Evolutionary conservation across 2,329 filamentous ascomycete species (phyloP), one percentile per base, ranked within the genome.

Genomic region (Alternaria solani): DNA sequence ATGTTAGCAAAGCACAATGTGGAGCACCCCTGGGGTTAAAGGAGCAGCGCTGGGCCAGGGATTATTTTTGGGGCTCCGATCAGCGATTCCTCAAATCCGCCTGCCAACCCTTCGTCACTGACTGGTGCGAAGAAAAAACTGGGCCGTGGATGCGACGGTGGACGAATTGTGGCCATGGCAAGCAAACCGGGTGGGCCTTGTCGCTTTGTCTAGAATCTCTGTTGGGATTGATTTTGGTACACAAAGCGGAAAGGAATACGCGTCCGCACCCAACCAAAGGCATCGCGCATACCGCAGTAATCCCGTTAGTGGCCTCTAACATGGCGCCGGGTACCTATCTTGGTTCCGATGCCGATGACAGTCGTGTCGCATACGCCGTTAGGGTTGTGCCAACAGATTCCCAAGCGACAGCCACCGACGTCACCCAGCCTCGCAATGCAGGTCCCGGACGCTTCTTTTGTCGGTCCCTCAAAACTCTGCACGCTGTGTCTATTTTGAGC

Each of bases 31-130:
- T 43, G 61, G 67, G 54, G 60, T 62, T 63, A 68, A 59, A 64
- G 57, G 57, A 65, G 62, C 48, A 47, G 43, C 32, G 51, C 32
- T 46, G 54, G 32, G 55, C 49, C 54, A 56, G 53, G 59, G 59
- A 62, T 54, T 64, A 66, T 63, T 57, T 68, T 66, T 65, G 59
- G 66, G 59, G 62, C 59, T 53, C 57, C 67, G 69, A 70, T 68
- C 66, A 62, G 39, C 59, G 59, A 66, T 66, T 57, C 49, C 62
- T 68, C 57, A 54, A 46, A 53, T 57, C 58, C 52, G 32, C 30
- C 30, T 42, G 55, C 53, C 55, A 55, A 55, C 48, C 32, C 42
- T 58, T 62, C 55, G 62, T 49, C 53, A 58, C 48, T 51, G 34
- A 51, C 43, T 63, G 58, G 59, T 55, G 58, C 54, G 61, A 36